Base-by-base conservation (phyloP, 192 early-diverging fungal species). In the Gaertneriomyces semiglobifer region DNA sequence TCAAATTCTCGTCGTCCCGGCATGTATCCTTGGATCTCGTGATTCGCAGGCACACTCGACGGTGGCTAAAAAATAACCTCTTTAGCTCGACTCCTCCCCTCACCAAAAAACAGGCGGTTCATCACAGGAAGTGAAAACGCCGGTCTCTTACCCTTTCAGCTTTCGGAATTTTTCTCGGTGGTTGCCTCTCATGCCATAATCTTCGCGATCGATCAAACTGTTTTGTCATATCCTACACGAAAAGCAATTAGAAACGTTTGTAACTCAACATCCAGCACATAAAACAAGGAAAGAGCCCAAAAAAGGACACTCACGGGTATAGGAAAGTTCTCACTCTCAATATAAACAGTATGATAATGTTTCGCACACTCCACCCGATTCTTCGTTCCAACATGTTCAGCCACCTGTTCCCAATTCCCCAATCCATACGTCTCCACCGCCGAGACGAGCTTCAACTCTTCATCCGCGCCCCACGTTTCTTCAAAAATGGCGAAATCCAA, bases 1-100 rank as follows among this genome's bases (percentile, higher is more conserved):
- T 99, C 97, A 75, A 97, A 99, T 76, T 99, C 97, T 20, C 85
- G 72, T 18, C 97, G 90, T 11, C 89, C 89, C 14, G 97, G 97
- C 97, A 99, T 99, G 65, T 90, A 99, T 5, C 97, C 97, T 40
- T 86, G 82, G 67, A 99, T 93, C 74, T 99, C 97, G 62, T 99
- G 97, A 75, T 92, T 93, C 46, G 89, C 86, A 6, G 97, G 95
- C 25, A 86, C 82, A 79, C 88, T 91, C 12, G 89, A 85, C 40
- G 93, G 84, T 8, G 91, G 84, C 72, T 92, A 77, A 33, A 33
- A 33, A 33, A n/a, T n/a, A n/a, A n/a, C n/a, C n/a, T n/a, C n/a
- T n/a, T n/a, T n/a, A n/a, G n/a, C n/a, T n/a, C n/a, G n/a, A n/a
- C n/a, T n/a, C n/a, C n/a, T n/a, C n/a, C n/a, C n/a, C n/a, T n/a